Percentiles rank a stretch among this genome's conserved stretches.
These are phyloP conservation scores for Ophiostoma fasciatum DNA, from an alignment of 2,329 filamentous ascomycete genomes.

Conservation along the genomic window DNA sequence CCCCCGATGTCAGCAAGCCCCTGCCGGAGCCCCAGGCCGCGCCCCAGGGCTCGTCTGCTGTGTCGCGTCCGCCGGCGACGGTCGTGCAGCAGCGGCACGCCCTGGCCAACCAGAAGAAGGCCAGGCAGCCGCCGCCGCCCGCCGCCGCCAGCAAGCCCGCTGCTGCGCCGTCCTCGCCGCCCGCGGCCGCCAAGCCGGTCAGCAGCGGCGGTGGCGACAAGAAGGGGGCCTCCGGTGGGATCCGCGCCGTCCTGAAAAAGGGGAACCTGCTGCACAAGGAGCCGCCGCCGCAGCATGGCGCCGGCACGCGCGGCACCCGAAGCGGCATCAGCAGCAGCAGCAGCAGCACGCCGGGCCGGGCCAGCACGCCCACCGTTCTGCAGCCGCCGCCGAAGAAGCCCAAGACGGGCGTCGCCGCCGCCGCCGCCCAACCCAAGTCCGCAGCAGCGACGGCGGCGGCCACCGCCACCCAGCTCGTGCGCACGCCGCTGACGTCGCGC, in stretches of 20 bases:
- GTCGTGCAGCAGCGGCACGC: no score
- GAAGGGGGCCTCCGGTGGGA: constrained; percentile 12
- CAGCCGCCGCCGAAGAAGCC: constrained; percentile 5
- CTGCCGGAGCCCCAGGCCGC: neutral
- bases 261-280: constrained; percentile 28
- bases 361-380: neutral
- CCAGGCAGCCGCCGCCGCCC: constrained; percentile 21
- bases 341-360: neutral
- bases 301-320: no score
- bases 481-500: constrained; percentile 10
- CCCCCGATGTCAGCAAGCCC: no score
- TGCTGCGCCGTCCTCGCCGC: no score
- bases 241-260: constrained; percentile 37
- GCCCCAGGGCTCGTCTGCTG: no score
- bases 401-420: neutral
- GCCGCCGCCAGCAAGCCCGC: neutral
- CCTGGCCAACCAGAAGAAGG: constrained; percentile 31
- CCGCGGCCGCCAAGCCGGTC: no score
- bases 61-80: no score
- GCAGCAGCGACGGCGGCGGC: neutral
- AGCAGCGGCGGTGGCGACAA: neutral
- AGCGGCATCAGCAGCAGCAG: neutral
- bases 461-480: constrained; percentile 3
- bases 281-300: neutral
- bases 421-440: neutral